Evolutionary conservation across 768 basidiomycete species (phyloP).

Genomic region (Amanita inopinata): DNA sequence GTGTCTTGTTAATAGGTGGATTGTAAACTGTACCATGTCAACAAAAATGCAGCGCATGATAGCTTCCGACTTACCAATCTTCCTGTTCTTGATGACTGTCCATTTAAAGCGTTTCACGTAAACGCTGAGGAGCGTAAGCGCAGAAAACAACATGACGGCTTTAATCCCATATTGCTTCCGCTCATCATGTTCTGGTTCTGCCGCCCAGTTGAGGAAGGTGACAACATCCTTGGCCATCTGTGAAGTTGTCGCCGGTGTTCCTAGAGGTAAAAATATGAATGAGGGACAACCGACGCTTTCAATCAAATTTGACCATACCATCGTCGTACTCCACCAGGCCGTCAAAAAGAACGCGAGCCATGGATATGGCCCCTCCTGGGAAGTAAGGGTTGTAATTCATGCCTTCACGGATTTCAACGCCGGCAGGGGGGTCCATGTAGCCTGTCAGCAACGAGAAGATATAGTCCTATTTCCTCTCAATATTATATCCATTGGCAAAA

Average conservation of each 20-base stretch:
- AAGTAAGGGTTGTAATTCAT: constrained; percentile 99
- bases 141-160: constrained; percentile 88
- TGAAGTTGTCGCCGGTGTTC: constrained; percentile 91
- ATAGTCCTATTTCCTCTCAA: constrained; percentile 61
- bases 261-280: constrained; percentile 26
- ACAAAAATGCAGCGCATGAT: not conserved
- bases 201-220: constrained; percentile 92
- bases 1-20: constrained; percentile 47
- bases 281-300: not conserved
- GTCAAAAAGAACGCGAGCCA: constrained; percentile 95
- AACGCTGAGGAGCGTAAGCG: constrained; percentile 68
- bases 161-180: constrained; percentile 96
- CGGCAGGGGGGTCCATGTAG: constrained; percentile 93
- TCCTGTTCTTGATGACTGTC: constrained; percentile 86
- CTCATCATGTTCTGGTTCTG: constrained; percentile 97
- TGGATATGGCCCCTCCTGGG: constrained; percentile 97
- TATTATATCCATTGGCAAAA: constrained; percentile 1
- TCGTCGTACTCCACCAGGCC: constrained; percentile 96
- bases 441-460: constrained; percentile 95
- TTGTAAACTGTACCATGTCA: constrained; percentile 39
- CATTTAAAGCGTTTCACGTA: constrained; percentile 97
- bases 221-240: constrained; percentile 99
- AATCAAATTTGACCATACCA: constrained; percentile 35
- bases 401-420: constrained; percentile 89
- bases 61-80: constrained; percentile 56